These are phyloP conservation scores for Phytophthora capsici DNA, from an alignment of 352 stramenopile genomes.

Conservation along the genomic window DNA sequence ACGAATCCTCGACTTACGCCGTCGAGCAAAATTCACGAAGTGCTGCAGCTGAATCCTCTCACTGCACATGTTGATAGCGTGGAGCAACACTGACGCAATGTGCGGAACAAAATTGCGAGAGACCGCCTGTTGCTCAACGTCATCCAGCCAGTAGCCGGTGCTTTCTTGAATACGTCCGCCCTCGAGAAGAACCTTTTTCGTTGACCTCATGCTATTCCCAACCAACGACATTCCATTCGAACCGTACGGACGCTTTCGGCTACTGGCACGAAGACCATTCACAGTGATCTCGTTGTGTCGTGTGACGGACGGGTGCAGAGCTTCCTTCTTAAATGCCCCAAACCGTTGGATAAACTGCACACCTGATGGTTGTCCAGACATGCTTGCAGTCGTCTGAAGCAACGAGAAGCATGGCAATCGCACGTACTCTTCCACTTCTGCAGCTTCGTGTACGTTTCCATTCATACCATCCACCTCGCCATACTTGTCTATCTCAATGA, in stretches of 20 bases:
- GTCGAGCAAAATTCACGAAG: conserved; percentile 88
- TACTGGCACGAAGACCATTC: conserved; percentile 30
- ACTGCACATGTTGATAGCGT: conserved; percentile 86
- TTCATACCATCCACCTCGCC: conserved; percentile 71
- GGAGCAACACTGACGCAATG: conserved; percentile 78
- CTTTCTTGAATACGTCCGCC: conserved; percentile 33
- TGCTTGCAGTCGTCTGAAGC: conserved; percentile 70
- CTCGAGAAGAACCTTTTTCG: conserved; percentile 46
- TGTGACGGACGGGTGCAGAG: conserved; percentile 68
- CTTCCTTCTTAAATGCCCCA: conserved; percentile 78
- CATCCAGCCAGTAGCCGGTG: conserved; percentile 41
- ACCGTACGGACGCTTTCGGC: conserved; percentile 46
- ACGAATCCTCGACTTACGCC: conserved; percentile 81
- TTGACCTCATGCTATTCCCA: conserved; percentile 25
- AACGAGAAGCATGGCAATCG: conserved; percentile 84
- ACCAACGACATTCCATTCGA: conserved; percentile 21
- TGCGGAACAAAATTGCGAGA: conserved; percentile 58
- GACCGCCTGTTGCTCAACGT: conserved; percentile 24
- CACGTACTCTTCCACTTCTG: conserved; percentile 70
- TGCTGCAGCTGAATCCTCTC: conserved; percentile 88
- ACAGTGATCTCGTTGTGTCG: conserved; percentile 50
- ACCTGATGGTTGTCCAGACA: conserved; percentile 63
- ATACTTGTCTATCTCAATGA: conserved; percentile 89
- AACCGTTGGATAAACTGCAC: conserved; percentile 90
- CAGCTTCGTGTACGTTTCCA: conserved; percentile 53